Conservation (phyloP, 2,329 filamentous ascomycete species). For the Nemania abortiva region DNA sequence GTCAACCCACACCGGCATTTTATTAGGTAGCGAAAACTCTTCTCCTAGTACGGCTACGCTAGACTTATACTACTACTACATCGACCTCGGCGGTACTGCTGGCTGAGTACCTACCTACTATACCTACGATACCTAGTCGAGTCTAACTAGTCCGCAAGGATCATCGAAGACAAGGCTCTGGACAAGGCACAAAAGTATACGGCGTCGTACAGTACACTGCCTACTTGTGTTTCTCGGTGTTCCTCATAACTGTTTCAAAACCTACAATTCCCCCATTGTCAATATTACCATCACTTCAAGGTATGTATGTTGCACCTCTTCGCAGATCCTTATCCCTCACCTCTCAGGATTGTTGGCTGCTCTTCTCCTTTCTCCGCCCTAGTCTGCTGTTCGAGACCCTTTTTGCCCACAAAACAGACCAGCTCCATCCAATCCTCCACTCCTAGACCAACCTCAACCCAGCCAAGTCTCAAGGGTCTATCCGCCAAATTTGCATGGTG, state of each 20-base stretch:
- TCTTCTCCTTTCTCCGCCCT: conserved; percentile 8
- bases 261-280: not conserved
- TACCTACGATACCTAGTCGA: not conserved
- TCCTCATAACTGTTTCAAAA: not conserved
- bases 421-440: conserved; percentile 33
- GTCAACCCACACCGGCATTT: not conserved
- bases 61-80: not conserved
- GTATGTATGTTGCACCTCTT: conserved; percentile 10
- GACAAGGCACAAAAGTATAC: not conserved
- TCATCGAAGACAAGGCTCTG: not conserved
- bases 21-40: conserved; percentile 9
- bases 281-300: not conserved
- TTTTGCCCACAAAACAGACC: conserved; percentile 17
- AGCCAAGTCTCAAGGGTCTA: conserved; percentile 13
- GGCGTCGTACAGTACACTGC: not conserved
- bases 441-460: conserved; percentile 29
- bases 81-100: no score
- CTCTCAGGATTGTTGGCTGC: not conserved
- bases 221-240: not conserved
- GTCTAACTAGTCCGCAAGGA: not conserved
- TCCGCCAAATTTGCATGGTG: conserved; percentile 11
- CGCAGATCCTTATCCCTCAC: conserved; percentile 6
- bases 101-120: no score
- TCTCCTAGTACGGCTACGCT: not conserved
- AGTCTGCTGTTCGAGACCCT: conserved; percentile 13